phyloP scores from a whole-genome alignment of 805 yeast genomes.

The Lipomyces mesembrius region DNA sequence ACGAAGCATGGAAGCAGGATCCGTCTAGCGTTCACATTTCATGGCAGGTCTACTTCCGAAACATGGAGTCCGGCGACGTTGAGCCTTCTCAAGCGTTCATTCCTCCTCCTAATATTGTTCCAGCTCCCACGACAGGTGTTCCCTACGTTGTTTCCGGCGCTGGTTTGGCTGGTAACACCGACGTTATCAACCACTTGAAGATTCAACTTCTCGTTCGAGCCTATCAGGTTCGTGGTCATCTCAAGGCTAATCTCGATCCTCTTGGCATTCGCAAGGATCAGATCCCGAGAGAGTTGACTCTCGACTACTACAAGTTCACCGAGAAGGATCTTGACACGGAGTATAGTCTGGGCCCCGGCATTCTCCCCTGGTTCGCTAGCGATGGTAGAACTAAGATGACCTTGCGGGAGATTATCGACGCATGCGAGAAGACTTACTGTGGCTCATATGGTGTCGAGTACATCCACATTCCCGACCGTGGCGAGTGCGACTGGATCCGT shows the following conservation, averaged over 20 bases:
- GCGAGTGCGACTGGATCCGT: constrained; percentile 97
- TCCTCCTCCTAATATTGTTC: constrained; percentile 91
- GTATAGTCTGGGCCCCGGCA: constrained; percentile 96
- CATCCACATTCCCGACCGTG: constrained; percentile 94
- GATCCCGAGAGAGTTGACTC: constrained; percentile 83
- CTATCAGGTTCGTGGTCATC: constrained; percentile 98
- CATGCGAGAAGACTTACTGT: constrained; percentile 86
- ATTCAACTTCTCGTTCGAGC: constrained; percentile 97
- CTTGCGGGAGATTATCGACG: constrained; percentile 73
- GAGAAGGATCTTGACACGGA: constrained; percentile 81
- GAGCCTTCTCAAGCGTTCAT: constrained; percentile 77
- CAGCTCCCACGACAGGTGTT: constrained; percentile 78
- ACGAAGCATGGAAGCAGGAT: constrained; percentile 88
- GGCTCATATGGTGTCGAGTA: constrained; percentile 90
- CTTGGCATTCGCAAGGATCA: constrained; percentile 85
- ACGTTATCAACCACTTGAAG: constrained; percentile 85
- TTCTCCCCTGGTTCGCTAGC: constrained; percentile 84
- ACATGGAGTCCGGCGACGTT: constrained; percentile 71
- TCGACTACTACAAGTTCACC: constrained; percentile 90
- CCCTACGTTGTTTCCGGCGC: constrained; percentile 61
- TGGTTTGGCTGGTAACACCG: constrained; percentile 55
- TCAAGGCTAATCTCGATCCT: constrained; percentile 95
- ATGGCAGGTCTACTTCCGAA: constrained; percentile 91
- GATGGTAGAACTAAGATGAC: constrained; percentile 66
- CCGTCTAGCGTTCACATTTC: constrained; percentile 91